A percentile compares a stretch with the other conserved stretches of the same genome.
Conservation (phyloP, 1,284 basidiomycete species). For the Trichosporon ovoides region DNA sequence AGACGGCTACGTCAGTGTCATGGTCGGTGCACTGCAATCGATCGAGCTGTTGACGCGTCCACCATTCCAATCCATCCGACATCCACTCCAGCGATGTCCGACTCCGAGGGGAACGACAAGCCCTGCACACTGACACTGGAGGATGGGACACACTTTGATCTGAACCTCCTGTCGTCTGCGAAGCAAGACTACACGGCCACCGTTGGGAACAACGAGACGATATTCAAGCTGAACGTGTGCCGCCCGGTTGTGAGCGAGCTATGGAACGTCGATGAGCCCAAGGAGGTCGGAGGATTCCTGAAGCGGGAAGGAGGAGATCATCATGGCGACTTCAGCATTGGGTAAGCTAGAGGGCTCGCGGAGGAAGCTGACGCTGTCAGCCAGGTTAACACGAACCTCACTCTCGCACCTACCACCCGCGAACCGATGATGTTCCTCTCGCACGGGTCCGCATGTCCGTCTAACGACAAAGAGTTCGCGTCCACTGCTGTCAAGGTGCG, state of each 20-base stretch:
- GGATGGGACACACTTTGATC: conserved; percentile 47
- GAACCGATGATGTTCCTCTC: conserved; percentile 41
- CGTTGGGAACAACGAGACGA: conserved; percentile 20
- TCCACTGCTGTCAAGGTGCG: conserved; percentile 42
- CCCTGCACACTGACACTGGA: conserved; percentile 40
- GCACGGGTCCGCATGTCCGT: conserved; percentile 38
- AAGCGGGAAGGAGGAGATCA: conserved; percentile 30
- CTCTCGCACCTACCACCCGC: conserved; percentile 34
- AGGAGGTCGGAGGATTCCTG: conserved; percentile 40
- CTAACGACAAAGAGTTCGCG: conserved; percentile 29
- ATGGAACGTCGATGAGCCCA: conserved; percentile 41
- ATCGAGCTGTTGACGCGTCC: not conserved
- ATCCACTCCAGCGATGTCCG: not conserved
- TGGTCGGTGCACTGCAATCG: no score
- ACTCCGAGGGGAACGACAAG: conserved; percentile 6
- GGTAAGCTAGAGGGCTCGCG: conserved; percentile 25
- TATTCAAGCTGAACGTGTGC: conserved; percentile 46
- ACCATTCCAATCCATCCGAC: no score
- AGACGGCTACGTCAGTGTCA: no score
- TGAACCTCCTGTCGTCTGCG: conserved; percentile 35
- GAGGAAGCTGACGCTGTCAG: conserved; percentile 8
- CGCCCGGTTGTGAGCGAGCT: conserved; percentile 41
- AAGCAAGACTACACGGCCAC: conserved; percentile 33
- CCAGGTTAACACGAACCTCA: conserved; percentile 28
- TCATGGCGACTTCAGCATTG: conserved; percentile 32